Conservation (phyloP, 345 rosid species). For the Camelina laxa region DNA sequence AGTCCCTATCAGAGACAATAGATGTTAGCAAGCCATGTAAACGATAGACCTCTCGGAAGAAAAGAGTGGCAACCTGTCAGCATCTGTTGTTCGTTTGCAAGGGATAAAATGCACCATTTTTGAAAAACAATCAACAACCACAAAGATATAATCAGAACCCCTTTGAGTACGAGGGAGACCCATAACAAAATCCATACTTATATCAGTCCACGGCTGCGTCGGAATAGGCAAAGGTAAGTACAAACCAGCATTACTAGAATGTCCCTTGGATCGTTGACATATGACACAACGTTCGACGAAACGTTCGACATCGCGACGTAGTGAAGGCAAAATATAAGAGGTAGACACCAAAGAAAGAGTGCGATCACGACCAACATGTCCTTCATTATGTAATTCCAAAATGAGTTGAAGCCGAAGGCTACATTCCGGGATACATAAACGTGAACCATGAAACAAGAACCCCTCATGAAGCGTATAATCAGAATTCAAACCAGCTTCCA, state of each 20-base stretch:
- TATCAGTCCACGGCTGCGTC: neutral
- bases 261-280: neutral
- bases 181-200: too few relatives aligned
- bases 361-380: neutral
- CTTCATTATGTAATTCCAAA: neutral
- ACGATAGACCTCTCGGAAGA: too few relatives aligned
- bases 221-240: neutral
- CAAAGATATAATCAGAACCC: too few relatives aligned
- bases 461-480: neutral
- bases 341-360: neutral
- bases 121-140: too few relatives aligned
- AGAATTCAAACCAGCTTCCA: neutral
- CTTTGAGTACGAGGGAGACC: too few relatives aligned
- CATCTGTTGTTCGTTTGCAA: too few relatives aligned
- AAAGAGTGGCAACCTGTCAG: too few relatives aligned
- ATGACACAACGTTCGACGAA: neutral
- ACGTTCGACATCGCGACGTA: neutral
- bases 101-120: too few relatives aligned
- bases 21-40: too few relatives aligned
- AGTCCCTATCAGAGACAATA: too few relatives aligned
- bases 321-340: neutral
- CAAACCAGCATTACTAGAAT: neutral
- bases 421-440: neutral
- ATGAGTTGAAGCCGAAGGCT: neutral
- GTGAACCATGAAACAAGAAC: neutral